These are phyloP conservation scores for Pseudogymnoascus sp. DNA, from an alignment of 2,329 filamentous ascomycete species.

Conservation along the genomic window DNA sequence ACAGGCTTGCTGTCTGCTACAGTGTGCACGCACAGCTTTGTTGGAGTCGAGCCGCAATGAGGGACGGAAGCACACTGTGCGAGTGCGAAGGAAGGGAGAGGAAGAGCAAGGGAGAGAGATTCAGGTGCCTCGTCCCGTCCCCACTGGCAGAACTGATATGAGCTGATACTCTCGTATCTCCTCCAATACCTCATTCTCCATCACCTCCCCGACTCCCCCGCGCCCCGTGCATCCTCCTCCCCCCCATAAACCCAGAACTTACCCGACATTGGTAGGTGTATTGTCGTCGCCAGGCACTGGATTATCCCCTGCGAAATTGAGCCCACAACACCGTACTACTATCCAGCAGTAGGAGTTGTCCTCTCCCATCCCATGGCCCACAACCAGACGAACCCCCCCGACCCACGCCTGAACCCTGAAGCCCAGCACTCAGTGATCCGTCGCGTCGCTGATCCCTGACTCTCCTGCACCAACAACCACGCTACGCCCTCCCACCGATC, in stretches of 20 bases:
- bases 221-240: neutral
- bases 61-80: neutral
- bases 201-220: neutral
- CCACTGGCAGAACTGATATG: neutral
- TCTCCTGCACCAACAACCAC: neutral
- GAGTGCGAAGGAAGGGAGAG: neutral
- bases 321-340: neutral
- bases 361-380: too few relatives aligned
- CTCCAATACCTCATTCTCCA: too few relatives aligned
- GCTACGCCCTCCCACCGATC: neutral
- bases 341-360: too few relatives aligned
- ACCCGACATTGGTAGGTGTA: neutral
- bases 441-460: neutral
- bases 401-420: neutral
- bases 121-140: neutral
- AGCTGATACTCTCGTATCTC: neutral
- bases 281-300: neutral
- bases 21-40: neutral
- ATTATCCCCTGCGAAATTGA: neutral
- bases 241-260: neutral
- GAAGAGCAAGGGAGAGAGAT: neutral
- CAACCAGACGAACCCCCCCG: neutral
- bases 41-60: neutral
- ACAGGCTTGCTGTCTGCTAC: neutral
- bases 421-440: too few relatives aligned